These are phyloP conservation scores for Lactarius vividus DNA, from an alignment of 768 basidiomycete genomes.

Conservation along the genomic window DNA sequence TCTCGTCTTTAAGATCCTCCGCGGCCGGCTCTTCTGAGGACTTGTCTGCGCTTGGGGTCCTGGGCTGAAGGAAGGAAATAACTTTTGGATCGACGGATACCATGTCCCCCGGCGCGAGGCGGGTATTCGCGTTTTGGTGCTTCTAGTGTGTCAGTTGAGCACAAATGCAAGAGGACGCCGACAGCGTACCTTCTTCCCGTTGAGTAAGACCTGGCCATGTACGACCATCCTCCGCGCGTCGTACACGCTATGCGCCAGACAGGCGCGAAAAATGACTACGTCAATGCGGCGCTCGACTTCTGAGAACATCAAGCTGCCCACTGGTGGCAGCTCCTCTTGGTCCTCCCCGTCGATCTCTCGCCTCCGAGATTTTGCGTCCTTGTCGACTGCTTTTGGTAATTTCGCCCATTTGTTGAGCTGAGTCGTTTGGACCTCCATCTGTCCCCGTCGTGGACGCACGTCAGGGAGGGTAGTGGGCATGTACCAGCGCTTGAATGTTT, in stretches of 20 bases:
- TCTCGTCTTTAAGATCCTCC: conserved; percentile 29
- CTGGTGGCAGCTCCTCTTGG: conserved; percentile 75
- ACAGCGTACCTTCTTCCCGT: conserved; percentile 77
- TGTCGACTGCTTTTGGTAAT: conserved; percentile 43
- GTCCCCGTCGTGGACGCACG: conserved; percentile 60
- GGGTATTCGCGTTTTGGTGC: conserved; percentile 82
- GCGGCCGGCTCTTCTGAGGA: conserved; percentile 23
- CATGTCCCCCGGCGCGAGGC: conserved; percentile 92
- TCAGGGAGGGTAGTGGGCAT: conserved; percentile 84
- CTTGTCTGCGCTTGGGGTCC: conserved; percentile 31
- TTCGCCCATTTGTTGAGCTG: conserved; percentile 57
- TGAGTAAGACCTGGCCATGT: conserved; percentile 83
- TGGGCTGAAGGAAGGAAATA: conserved; percentile 64
- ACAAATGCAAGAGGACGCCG: not conserved
- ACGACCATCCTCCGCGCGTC: conserved; percentile 84
- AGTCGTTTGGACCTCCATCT: conserved; percentile 43
- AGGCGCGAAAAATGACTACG: conserved; percentile 84
- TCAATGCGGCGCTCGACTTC: conserved; percentile 96
- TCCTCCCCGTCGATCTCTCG: conserved; percentile 38
- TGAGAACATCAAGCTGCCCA: conserved; percentile 91
- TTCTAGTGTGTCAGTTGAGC: conserved; percentile 33
- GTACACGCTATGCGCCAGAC: conserved; percentile 86
- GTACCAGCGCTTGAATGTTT: conserved; percentile 93
- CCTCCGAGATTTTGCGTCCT: conserved; percentile 42
- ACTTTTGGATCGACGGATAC: conserved; percentile 81